phyloP scores from a whole-genome alignment of 139 green algal species.

The Protoeuglena noctilucae region DNA sequence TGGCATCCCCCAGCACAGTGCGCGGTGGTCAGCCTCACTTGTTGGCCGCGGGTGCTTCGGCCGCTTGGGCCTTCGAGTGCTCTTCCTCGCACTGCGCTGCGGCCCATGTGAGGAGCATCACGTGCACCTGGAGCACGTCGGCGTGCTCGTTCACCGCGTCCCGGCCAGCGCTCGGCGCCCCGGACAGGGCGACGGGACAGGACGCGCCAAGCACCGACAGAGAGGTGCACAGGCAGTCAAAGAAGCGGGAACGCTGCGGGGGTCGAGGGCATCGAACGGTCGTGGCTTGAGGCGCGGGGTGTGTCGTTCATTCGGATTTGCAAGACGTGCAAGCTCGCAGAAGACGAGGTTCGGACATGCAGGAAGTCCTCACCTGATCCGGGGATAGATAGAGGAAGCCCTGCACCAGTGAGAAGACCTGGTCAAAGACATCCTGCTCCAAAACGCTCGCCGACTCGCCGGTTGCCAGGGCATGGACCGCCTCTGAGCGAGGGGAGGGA shows the following conservation, averaged over 20 bases:
- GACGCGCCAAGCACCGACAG: conserved; percentile 40
- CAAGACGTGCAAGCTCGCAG: too few relatives aligned
- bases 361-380: neutral
- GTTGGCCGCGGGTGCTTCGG: too few relatives aligned
- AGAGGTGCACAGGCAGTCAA: conserved; percentile 30
- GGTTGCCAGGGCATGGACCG: too few relatives aligned
- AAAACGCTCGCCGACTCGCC: neutral
- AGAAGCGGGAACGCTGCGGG: conserved; percentile 10
- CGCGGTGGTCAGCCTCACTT: too few relatives aligned
- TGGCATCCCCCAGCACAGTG: neutral
- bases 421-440: neutral
- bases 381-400: conserved; percentile 1
- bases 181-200: conserved; percentile 14
- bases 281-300: too few relatives aligned
- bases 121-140: conserved; percentile 32
- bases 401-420: neutral
- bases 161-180: conserved; percentile 1
- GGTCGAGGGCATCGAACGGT: neutral
- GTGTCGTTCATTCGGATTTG: too few relatives aligned
- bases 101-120: neutral
- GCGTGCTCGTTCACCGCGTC: conserved; percentile 18
- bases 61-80: neutral
- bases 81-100: neutral
- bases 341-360: neutral
- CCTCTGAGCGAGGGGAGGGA: neutral